phyloP scores from a whole-genome alignment of 805 yeast genomes.

The Suhomyces prunicola region DNA sequence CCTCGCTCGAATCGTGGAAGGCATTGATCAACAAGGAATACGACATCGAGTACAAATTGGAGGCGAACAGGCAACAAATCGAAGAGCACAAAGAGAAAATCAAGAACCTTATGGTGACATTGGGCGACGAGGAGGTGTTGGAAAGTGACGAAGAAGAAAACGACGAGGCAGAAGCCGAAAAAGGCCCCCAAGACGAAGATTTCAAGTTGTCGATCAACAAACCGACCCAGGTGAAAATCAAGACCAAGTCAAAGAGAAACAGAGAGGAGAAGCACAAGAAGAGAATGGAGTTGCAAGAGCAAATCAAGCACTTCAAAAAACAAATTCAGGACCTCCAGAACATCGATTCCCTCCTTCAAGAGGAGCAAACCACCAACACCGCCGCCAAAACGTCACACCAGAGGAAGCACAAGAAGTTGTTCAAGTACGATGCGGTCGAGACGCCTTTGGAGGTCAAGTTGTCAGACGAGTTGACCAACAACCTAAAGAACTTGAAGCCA shows the following conservation, averaged over 20 bases:
- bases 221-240: conserved; percentile 64
- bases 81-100: conserved; percentile 64
- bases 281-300: conserved; percentile 50
- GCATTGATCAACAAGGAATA: conserved; percentile 64
- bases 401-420: conserved; percentile 33
- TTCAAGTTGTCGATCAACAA: conserved; percentile 65
- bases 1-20: conserved; percentile 82
- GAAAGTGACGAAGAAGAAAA: conserved; percentile 37
- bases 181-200: conserved; percentile 27
- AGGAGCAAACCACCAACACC: conserved; percentile 30
- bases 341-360: conserved; percentile 18
- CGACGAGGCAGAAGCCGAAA: conserved; percentile 33
- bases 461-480: conserved; percentile 82
- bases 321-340: conserved; percentile 57
- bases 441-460: conserved; percentile 71
- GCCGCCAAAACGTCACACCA: conserved; percentile 26
- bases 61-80: conserved; percentile 57
- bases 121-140: conserved; percentile 56
- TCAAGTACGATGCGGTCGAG: conserved; percentile 42
- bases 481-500: conserved; percentile 78
- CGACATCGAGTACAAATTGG: conserved; percentile 60
- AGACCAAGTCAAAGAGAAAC: conserved; percentile 77
- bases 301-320: conserved; percentile 56
- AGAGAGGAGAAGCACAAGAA: conserved; percentile 62
- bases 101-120: conserved; percentile 57